These are phyloP conservation scores for Ophiostoma angusticollis DNA, from an alignment of 2,329 filamentous ascomycete genomes.

Conservation along the genomic window DNA sequence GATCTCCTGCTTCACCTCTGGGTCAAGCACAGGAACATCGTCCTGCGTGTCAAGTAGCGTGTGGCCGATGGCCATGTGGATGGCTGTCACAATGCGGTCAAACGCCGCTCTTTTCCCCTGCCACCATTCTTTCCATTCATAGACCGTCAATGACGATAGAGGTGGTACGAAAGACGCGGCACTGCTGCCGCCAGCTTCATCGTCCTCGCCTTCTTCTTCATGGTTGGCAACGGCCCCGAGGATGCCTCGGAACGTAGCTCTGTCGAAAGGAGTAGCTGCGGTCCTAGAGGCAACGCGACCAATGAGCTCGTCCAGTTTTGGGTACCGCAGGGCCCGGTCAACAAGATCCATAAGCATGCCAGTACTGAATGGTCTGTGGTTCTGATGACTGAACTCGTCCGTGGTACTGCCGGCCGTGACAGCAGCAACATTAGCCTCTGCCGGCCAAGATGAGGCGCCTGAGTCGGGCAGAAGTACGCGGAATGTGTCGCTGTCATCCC, in stretches of 20 bases:
- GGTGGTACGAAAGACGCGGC: background rate
- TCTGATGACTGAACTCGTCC: constrained; percentile 18
- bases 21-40: constrained; percentile 5
- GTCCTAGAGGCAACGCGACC: constrained; percentile 33
- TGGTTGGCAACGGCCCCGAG: constrained; percentile 7
- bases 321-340: constrained; percentile 12
- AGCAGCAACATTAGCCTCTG: constrained; percentile 5
- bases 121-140: constrained; percentile 5
- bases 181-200: background rate
- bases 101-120: constrained; percentile 1
- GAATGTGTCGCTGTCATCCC: constrained; percentile 73
- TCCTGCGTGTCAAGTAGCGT: background rate
- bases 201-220: constrained; percentile 10
- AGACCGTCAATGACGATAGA: background rate
- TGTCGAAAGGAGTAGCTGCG: constrained; percentile 15
- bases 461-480: constrained; percentile 56
- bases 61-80: constrained; percentile 7
- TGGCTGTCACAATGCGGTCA: constrained; percentile 5
- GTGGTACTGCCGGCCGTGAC: background rate
- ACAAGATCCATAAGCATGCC: constrained; percentile 11
- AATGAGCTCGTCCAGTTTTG: constrained; percentile 25
- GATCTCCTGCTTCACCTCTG: constrained; percentile 8
- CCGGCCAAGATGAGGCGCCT: constrained; percentile 5
- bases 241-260: constrained; percentile 11
- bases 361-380: constrained; percentile 8